Base-by-base conservation (phyloP, 2,329 filamentous ascomycete genomes). In the Teratosphaeria viscida region DNA sequence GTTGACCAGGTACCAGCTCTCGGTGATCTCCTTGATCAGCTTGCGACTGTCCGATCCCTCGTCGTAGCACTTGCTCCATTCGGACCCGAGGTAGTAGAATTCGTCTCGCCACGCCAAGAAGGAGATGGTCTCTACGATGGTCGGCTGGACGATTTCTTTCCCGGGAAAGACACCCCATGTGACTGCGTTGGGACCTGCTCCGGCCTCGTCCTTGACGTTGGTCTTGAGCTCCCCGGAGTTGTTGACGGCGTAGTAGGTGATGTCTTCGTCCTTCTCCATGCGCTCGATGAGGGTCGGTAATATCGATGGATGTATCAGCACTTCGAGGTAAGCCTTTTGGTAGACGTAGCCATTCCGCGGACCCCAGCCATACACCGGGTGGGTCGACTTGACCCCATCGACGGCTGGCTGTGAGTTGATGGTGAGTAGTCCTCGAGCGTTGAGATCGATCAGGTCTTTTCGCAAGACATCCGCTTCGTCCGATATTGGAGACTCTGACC, bases 31-130 rank as follows among this genome's bases (percentile, higher is more conserved):
- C 66, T 92, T 84, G 64, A 99, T 88, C 62, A 97, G 76, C 62
- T 85, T 82, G 58, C 92, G 84, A 71, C 89, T 95, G 35, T 89
- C 85, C 63, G 85, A 91, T 60, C 80, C 79, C 62, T 86, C 80
- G 43, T 91, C 84, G 71, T 95, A 90, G 73, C 94, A 99, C 69
- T 90, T 89, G 26, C 90, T 89, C 94, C 94, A 99, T 71, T 99
- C 92, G 60, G 88, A 82, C 58, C 94, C 94, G 10, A 99, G 82
- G 62, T 89, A 85, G 79, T 91, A 99, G 16, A 95, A 95, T 76
- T 99, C 94, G 67, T 99, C 94, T 76, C 95, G 95, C 94, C 94
- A 99, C 2, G 94, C 94, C 58, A 99, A 79, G 82, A 99, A 99
- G 73, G 90, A 95, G 73, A 99, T 87, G 19, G 90, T 95, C 77